Evolutionary conservation across 495 filamentous ascomycete species (phyloP).

Genomic region (Hyaloscypha hepaticicola): DNA sequence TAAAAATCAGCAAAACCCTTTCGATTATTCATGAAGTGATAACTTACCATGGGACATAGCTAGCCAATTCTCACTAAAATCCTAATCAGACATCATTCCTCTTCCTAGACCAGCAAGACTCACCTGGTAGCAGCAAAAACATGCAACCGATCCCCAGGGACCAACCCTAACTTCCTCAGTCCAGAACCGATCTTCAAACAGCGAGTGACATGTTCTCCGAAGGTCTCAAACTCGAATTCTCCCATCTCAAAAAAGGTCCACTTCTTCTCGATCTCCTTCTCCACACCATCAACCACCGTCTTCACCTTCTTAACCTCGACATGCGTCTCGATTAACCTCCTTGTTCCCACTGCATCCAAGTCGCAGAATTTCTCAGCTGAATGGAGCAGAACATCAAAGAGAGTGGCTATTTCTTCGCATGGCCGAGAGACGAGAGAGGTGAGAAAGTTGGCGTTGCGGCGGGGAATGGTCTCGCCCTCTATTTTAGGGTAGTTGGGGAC

Average conservation of each 20-base stretch:
- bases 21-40: background rate
- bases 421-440: constrained; percentile 52
- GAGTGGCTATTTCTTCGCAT: constrained; percentile 50
- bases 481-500: constrained; percentile 46
- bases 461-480: constrained; percentile 63
- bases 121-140: constrained; percentile 62
- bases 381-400: constrained; percentile 57
- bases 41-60: constrained; percentile 57
- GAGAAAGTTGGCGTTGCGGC: constrained; percentile 52
- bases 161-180: constrained; percentile 54
- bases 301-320: constrained; percentile 63
- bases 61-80: constrained; percentile 69
- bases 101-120: background rate
- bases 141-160: constrained; percentile 50
- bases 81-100: background rate
- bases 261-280: constrained; percentile 59
- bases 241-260: constrained; percentile 68
- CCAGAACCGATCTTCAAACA: constrained; percentile 54
- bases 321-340: constrained; percentile 57
- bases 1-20: background rate
- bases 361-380: constrained; percentile 52
- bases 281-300: constrained; percentile 62
- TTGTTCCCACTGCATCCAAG: constrained; percentile 56
- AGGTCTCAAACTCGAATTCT: constrained; percentile 58
- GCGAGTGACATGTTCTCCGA: constrained; percentile 55